Conservation (phyloP, 2,329 filamentous ascomycete species). For the Botrytis sinoallii region DNA sequence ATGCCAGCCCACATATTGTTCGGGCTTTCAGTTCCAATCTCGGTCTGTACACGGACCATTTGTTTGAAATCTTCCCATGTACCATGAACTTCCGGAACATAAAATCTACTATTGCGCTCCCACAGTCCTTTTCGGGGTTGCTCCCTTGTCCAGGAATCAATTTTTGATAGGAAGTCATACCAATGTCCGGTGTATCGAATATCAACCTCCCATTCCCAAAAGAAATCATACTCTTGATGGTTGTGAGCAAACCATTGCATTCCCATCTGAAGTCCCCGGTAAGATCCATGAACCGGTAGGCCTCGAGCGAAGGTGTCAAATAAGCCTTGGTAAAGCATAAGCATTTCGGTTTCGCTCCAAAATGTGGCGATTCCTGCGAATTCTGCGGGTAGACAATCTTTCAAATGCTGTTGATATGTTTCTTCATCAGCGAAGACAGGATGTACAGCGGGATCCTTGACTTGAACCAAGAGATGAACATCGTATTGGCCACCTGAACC, state of each 20-base stretch:
- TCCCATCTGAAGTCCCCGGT: slow-evolving; percentile 89
- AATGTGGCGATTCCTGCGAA: slow-evolving; percentile 86
- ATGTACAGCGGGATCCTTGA: slow-evolving; percentile 73
- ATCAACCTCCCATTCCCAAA: slow-evolving; percentile 97
- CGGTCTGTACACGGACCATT: slow-evolving; percentile 72
- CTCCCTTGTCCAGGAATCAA: slow-evolving; percentile 64
- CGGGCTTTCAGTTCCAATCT: slow-evolving; percentile 62
- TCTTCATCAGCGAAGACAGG: slow-evolving; percentile 76
- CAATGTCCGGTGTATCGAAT: slow-evolving; percentile 87
- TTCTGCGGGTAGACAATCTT: slow-evolving; percentile 71
- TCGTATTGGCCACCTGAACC: slow-evolving; percentile 84
- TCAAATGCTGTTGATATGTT: slow-evolving; percentile 63
- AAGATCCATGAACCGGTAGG: slow-evolving; percentile 84
- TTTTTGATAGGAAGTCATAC: slow-evolving; percentile 68
- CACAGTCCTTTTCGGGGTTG: slow-evolving; percentile 79
- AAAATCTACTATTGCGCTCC: slow-evolving; percentile 77
- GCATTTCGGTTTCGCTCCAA: slow-evolving; percentile 94
- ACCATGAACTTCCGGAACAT: slow-evolving; percentile 72
- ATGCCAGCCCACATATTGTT: slow-evolving; percentile 65
- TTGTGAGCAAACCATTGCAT: slow-evolving; percentile 88
- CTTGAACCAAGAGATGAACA: slow-evolving; percentile 79
- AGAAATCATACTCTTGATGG: slow-evolving; percentile 85
- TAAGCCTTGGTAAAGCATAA: slow-evolving; percentile 81
- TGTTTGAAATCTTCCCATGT: slow-evolving; percentile 77
- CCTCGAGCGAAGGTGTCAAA: slow-evolving; percentile 69